phyloP scores from a whole-genome alignment of 805 yeast genomes.

The Saccharomycodes ludwigii region DNA sequence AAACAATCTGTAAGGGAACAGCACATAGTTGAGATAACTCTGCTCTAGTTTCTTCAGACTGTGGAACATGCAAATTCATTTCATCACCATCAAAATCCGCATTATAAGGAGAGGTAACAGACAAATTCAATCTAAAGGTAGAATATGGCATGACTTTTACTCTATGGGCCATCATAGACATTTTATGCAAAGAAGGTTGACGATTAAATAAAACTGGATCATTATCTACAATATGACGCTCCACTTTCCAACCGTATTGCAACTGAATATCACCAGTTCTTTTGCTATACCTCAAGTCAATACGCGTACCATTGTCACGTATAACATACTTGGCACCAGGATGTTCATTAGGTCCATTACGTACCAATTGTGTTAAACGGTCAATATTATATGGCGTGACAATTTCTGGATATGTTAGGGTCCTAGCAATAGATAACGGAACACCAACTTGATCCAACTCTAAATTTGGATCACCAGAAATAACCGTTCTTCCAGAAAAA shows the following conservation, averaged over 20 bases:
- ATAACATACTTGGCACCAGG: conserved; percentile 99
- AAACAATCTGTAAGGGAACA: conserved; percentile 93
- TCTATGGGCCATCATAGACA: conserved; percentile 99
- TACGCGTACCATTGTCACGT: conserved; percentile 97
- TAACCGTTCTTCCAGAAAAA: conserved; percentile 97
- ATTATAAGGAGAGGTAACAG: conserved; percentile 98
- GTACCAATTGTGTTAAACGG: conserved; percentile 79
- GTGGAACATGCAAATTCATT: conserved; percentile 99
- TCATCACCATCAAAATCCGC: conserved; percentile 99
- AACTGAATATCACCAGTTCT: conserved; percentile 97
- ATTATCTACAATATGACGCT: conserved; percentile 93
- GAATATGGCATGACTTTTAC: conserved; percentile 98
- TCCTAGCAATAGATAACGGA: conserved; percentile 91
- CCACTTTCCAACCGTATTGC: conserved; percentile 99
- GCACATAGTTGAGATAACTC: conserved; percentile 92
- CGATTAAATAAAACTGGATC: conserved; percentile 98
- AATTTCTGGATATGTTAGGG: conserved; percentile 91
- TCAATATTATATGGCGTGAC: conserved; percentile 97
- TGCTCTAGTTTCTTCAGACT: conserved; percentile 94
- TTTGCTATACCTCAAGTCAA: conserved; percentile 91
- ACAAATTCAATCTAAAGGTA: conserved; percentile 88
- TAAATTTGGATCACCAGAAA: conserved; percentile 97
- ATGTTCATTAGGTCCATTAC: conserved; percentile 98
- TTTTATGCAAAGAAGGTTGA: conserved; percentile 97
- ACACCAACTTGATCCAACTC: conserved; percentile 99